Base-by-base conservation (phyloP, 495 filamentous ascomycete genomes). In the Penicillium maclennaniae region DNA sequence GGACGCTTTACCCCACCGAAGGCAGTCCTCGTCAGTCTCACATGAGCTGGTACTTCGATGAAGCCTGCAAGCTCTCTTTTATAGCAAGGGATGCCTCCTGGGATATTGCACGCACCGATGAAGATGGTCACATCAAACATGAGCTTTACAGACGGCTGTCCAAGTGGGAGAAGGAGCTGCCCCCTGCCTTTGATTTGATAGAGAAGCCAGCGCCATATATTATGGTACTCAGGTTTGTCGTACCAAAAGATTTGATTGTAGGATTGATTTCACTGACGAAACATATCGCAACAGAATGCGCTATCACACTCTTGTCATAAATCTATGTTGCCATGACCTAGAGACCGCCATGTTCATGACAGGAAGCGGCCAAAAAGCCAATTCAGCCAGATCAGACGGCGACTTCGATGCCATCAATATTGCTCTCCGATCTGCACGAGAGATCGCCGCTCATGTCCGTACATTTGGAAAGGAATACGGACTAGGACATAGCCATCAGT, bases 41-140 rank as follows among this genome's bases (percentile, higher is more conserved):
- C n/a, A 47, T 67, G 51, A 58, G 58, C 42, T 47, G 54, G 7
- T 67, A 67, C 26, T 70, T 70, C 49, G 63, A 70, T 50, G 61
- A 67, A 36, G 53, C 68, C 12, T 70, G 68, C 56, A 47, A 53
- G 26, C 51, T 70, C 5, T 67, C 65, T 15, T 63, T 57, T 31
- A 67, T 70, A 21, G 59, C 68, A 0, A 53, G 66, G 25, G 65
- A 70, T 36, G 17, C 43, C 8, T 45, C 50, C 7, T 53, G 43
- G 50, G 19, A 39, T 4, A 62, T 70, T 14, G 64, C 59, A 6
- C 55, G 48, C 6, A 53, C 37, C 1, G 21, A 63, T 15, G 41
- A 58, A 25, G 38, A 42, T 9, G 43, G 47, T 7, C 15, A 43
- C 9, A 36, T 55, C 20, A 67, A 64, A 17, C 48, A 58, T 21